These are phyloP conservation scores for Microdochium bolleyi DNA, from an alignment of 2,329 filamentous ascomycete species.

Conservation along the genomic window DNA sequence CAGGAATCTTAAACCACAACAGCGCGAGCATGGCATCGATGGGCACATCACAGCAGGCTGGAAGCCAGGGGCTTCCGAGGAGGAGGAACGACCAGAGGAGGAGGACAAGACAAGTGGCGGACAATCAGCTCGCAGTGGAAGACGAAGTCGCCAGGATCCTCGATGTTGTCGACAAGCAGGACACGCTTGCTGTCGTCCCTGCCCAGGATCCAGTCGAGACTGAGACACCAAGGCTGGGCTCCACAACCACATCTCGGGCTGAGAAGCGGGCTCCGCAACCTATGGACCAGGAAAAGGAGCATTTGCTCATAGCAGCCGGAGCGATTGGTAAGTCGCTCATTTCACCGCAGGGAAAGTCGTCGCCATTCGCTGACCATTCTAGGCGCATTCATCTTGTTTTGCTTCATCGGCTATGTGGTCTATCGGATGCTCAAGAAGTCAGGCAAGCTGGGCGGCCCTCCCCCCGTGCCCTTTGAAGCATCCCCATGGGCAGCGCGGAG, in stretches of 20 bases:
- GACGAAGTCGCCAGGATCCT: not conserved
- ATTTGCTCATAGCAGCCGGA: constrained; percentile 24
- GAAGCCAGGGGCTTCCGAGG: not conserved
- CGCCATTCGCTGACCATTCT: constrained; percentile 1
- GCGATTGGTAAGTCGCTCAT: constrained; percentile 21
- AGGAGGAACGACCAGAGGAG: not conserved
- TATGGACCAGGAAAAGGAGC: constrained; percentile 18
- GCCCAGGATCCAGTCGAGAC: not conserved
- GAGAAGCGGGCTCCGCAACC: constrained; percentile 4
- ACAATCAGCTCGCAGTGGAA: not conserved
- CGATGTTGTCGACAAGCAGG: not conserved
- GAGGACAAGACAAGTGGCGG: not conserved
- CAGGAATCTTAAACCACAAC: not conserved
- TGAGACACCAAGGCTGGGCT: not conserved
- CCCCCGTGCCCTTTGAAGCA: constrained; percentile 8
- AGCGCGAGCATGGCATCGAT: not conserved
- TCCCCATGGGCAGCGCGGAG: constrained; percentile 5
- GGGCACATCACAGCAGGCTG: not conserved
- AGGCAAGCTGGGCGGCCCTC: constrained; percentile 9
- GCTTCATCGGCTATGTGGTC: constrained; percentile 34
- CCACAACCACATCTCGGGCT: not conserved
- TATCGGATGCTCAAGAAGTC: constrained; percentile 29
- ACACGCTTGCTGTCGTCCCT: not conserved
- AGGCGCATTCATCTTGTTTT: constrained; percentile 37
- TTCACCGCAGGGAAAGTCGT: not conserved